Conservation (phyloP, 805 yeast species). For the Suhomyces pyralidae region DNA sequence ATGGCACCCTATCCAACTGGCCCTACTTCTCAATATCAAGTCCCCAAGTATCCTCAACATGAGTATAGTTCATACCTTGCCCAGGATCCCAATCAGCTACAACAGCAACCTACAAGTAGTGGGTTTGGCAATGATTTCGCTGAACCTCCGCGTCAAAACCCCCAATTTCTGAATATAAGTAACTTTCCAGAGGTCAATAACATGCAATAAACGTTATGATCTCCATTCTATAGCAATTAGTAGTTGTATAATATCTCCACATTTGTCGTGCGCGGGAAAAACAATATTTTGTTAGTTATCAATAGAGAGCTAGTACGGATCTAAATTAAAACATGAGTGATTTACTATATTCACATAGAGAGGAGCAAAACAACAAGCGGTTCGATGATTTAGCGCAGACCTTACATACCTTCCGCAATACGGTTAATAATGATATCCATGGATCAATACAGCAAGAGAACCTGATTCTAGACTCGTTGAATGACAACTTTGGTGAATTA, state of each 20-base stretch:
- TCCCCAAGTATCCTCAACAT: not conserved
- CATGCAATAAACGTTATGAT: slow-evolving; percentile 5
- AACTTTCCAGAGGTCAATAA: slow-evolving; percentile 26
- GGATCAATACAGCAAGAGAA: slow-evolving; percentile 39
- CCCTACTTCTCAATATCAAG: not conserved
- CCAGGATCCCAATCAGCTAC: slow-evolving; percentile 3
- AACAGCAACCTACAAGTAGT: slow-evolving; percentile 36
- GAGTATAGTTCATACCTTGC: not conserved
- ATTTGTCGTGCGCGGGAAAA: not conserved
- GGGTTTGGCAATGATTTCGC: slow-evolving; percentile 36
- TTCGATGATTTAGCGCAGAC: slow-evolving; percentile 44
- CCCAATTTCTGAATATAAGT: slow-evolving; percentile 26
- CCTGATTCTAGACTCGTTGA: slow-evolving; percentile 36
- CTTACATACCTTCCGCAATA: slow-evolving; percentile 39
- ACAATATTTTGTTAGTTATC: not conserved
- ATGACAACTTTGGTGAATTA: slow-evolving; percentile 36
- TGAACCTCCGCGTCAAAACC: slow-evolving; percentile 5
- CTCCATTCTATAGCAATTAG: not conserved
- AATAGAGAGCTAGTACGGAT: not conserved
- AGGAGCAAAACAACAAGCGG: slow-evolving; percentile 40
- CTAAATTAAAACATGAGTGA: slow-evolving; percentile 13
- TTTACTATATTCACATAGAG: slow-evolving; percentile 38
- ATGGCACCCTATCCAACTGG: slow-evolving; percentile 8
- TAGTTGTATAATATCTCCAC: not conserved
- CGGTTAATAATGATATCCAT: slow-evolving; percentile 42